Conservation (phyloP, 768 basidiomycete species). For the Boletus tomentosulus region DNA sequence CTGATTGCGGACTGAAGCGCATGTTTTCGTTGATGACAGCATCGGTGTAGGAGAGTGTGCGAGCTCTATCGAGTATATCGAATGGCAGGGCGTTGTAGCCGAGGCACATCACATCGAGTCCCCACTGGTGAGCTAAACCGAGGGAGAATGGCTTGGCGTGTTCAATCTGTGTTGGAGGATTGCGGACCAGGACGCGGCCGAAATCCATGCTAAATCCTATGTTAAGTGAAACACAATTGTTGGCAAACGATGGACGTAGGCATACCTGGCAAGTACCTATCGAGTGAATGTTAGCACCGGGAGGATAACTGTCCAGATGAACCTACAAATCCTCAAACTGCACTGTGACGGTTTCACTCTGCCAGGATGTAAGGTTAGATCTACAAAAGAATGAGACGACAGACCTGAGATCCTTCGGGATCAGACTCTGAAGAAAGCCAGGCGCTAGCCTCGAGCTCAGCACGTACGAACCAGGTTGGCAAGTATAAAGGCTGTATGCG, state of each 20-base stretch:
- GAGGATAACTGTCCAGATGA: neutral
- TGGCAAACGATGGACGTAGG: neutral
- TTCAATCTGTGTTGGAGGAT: constrained; percentile 18
- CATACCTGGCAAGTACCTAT: constrained; percentile 31
- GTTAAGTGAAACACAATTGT: neutral
- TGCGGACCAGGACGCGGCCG: constrained; percentile 40
- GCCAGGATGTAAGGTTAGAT: constrained; percentile 17
- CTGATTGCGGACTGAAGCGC: constrained; percentile 40
- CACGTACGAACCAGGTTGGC: constrained; percentile 60
- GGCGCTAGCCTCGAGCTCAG: constrained; percentile 41
- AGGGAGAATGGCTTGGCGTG: constrained; percentile 45
- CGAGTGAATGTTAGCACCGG: constrained; percentile 10
- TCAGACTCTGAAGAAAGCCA: constrained; percentile 25
- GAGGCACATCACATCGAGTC: constrained; percentile 48
- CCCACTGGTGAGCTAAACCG: constrained; percentile 45
- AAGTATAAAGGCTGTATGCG: constrained; percentile 54
- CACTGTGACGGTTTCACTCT: constrained; percentile 29
- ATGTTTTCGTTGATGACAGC: constrained; percentile 36
- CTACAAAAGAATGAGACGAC: constrained; percentile 4
- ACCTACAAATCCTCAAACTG: constrained; percentile 48
- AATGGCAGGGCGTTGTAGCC: constrained; percentile 57
- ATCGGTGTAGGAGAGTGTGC: constrained; percentile 33
- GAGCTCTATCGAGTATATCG: constrained; percentile 37
- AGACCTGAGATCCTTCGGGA: constrained; percentile 23
- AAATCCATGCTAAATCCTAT: constrained; percentile 30